Evolutionary conservation across 1,284 basidiomycete genomes (phyloP), one percentile per base, ranked within the genome.

Genomic region (Malassezia dermatis): DNA sequence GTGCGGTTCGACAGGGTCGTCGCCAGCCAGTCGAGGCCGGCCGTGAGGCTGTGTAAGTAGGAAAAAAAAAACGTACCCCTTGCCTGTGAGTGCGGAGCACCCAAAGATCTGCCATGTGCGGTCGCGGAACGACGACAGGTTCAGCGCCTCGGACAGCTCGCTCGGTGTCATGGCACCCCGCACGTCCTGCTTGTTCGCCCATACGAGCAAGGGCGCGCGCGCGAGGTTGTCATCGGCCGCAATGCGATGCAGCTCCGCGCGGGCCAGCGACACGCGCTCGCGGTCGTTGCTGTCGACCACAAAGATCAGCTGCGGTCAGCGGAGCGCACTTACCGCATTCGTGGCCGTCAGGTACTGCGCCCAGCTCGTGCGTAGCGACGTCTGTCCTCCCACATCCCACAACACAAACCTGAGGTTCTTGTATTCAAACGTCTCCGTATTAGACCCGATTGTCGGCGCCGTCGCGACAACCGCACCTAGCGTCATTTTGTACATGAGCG

Each of bases 111-210:
- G 79, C 78, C 79, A 79, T 51, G 78, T 78, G 32, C 73, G 63
- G 51, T 79, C 77, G 48, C 76, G 68, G 44, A 80, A 70, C 53
- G 76, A 75, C 4, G 78, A 78, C 43, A 80, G 63, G 2, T 75
- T 75, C 12, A 80, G 63, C 7, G 75, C 77, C 51, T 78, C 76
- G 0, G 77, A 78, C 15, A 80, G 77, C 59, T 79, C 77, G 1
- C 78, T 77, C 0, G 78, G 76, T 8, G 75, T 77, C 58, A 79
- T 66, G 40, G 58, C 56, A 15, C 69, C 72, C 34, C 63, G 63
- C 44, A 80, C 73, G 57, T 80, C 79, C 60, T 80, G 78, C 64
- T 79, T 79, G 66, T 79, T 79, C 4, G 78, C 78, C 43, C 79
- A 75, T 5, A 79, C 76, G 24, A 79, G 66, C 28, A 79, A 70